phyloP scores from a whole-genome alignment of 2,329 filamentous ascomycete genomes.

The Ramularia collo-cygni region DNA sequence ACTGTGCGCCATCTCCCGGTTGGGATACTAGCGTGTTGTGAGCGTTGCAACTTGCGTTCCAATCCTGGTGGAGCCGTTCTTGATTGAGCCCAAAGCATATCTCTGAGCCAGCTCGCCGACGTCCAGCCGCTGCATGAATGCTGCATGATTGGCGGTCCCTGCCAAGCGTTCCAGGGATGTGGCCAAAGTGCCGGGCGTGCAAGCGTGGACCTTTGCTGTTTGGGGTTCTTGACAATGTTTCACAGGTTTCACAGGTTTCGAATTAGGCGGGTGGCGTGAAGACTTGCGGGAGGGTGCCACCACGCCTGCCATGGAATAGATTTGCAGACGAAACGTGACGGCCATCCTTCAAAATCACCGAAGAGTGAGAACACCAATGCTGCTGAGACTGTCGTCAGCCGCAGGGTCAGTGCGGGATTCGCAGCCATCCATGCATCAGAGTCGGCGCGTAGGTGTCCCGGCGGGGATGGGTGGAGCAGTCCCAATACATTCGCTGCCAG shows the following conservation, averaged over 20 bases:
- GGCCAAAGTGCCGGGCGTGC: slow-evolving; percentile 3
- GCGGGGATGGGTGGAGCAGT: no score
- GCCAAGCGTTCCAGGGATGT: slow-evolving; percentile 5
- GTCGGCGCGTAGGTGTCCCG: no score
- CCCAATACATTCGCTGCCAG: no score
- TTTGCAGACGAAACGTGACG: no score
- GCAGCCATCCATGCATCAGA: no score
- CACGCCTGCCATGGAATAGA: background rate
- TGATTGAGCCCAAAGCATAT: background rate
- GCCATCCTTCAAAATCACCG: no score
- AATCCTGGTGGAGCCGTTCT: background rate
- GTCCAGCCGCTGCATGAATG: slow-evolving; percentile 1
- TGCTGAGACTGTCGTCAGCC: no score
- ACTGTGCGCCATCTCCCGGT: slow-evolving; percentile 5
- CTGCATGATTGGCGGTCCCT: slow-evolving; percentile 8
- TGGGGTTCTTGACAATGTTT: slow-evolving; percentile 1
- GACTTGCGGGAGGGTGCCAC: background rate
- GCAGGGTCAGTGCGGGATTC: no score
- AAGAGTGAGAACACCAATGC: no score
- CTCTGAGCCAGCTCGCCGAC: slow-evolving; percentile 3
- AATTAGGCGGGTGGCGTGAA: background rate
- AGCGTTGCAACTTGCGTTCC: slow-evolving; percentile 1
- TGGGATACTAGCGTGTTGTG: slow-evolving; percentile 11
- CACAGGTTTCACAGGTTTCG: slow-evolving; percentile 3
- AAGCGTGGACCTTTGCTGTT: background rate